A percentile compares a stretch with the other conserved stretches of the same genome.
Evolutionary conservation across 192 early-diverging fungal genomes (phyloP).

Genomic region (Linnemannia hyalina): DNA sequence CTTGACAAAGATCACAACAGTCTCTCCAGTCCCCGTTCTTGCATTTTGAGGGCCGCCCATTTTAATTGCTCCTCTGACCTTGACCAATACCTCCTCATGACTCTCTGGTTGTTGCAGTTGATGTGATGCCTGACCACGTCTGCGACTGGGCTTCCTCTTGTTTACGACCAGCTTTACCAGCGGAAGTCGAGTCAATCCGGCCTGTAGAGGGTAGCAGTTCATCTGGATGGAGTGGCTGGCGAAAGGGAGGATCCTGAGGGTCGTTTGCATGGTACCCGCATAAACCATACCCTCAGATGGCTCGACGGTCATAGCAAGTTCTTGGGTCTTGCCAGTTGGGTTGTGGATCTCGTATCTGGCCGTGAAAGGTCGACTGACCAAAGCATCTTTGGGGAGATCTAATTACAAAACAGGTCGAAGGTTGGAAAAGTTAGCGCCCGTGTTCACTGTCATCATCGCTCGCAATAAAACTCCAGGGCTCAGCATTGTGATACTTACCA

Average conservation of each 20-base stretch:
- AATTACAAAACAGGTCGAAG: conserved; percentile 2
- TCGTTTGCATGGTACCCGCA: conserved; percentile 75
- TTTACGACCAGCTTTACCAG: conserved; percentile 59
- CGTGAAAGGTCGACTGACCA: conserved; percentile 71
- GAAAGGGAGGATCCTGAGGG: conserved; percentile 70
- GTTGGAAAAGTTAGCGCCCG: background rate
- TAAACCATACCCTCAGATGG: conserved; percentile 81
- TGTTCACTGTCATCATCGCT: background rate
- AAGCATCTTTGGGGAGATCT: conserved; percentile 71
- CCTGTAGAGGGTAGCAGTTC: conserved; percentile 71
- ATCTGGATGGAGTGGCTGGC: conserved; percentile 62
- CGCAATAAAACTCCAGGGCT: background rate
- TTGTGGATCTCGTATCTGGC: conserved; percentile 75
- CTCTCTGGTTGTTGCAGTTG: conserved; percentile 9
- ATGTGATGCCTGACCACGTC: conserved; percentile 14
- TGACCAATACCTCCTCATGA: conserved; percentile 39
- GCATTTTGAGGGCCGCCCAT: background rate
- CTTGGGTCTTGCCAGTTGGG: conserved; percentile 61
- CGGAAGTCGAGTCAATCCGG: conserved; percentile 72
- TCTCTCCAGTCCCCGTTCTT: background rate
- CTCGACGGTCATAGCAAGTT: conserved; percentile 72
- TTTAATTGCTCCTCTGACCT: conserved; percentile 17
- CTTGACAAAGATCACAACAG: conserved; percentile 49
- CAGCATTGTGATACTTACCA: conserved; percentile 37
- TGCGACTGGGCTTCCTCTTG: conserved; percentile 20